Evolutionary conservation across 352 stramenopile species (phyloP), one percentile per base, ranked within the genome.

Genomic region (Phytophthora litchii): DNA sequence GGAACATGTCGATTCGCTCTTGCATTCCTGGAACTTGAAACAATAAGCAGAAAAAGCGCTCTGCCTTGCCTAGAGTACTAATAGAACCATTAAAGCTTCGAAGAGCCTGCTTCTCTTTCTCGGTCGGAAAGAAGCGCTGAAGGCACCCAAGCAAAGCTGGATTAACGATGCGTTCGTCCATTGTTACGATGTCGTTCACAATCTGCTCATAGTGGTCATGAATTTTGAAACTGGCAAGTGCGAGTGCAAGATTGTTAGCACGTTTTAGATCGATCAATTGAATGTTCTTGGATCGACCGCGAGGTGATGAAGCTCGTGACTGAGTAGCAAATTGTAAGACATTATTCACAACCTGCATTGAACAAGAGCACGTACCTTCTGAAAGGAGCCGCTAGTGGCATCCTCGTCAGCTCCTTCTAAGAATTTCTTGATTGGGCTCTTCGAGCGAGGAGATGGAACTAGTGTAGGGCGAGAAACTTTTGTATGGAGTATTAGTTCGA

Each of bases 181-280:
- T 80, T 4, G 70, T 53, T 8, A 83, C 65, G 31, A 94, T 83
- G 10, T 70, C 79, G 25, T 78, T 63, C 2, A 86, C 64, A 27
- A 92, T 80, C 19, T 87, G 73, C 16, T 90, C 71, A 44, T 89
- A 89, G 8, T 78, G 67, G 20, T 86, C 71, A 48, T 83, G 66
- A 34, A 94, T 83, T 52, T 91, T 91, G 75, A 92, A 94, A 32
- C 75, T 91, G 7, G 82, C 69, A 9, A 94, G 64, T 20, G 83
- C 80, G 27, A 92, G 70, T 8, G 84, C 76, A 1, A 94, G 50
- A 49, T 94, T 94, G 44, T 94, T 94, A 2, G 82, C 83, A 17
- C 83, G 85, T 40, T 94, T 94, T 21, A 87, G 45, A 9, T 94
- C 85, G 23, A 94, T 80, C 20, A 94, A 49, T 32, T 91, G 83